These are phyloP conservation scores for Murraya koenigii DNA, from an alignment of 345 rosid genomes.

Conservation along the genomic window DNA sequence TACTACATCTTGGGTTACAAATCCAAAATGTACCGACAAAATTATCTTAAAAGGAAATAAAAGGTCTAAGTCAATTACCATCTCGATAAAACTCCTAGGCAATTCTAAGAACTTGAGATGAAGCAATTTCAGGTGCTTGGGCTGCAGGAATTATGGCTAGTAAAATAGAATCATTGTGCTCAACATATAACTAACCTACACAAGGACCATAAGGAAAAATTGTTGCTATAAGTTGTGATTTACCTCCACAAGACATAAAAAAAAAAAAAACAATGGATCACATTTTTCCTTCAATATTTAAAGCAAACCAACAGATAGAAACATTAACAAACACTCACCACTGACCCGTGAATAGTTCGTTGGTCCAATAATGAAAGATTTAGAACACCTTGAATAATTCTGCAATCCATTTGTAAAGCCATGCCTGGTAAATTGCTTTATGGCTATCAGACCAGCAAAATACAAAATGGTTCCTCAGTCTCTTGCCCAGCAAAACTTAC, in stretches of 20 bases:
- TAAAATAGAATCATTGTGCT: constrained; percentile 89
- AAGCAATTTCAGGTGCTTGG: constrained; percentile 84
- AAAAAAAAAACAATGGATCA: background rate
- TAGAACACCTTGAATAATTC: too few relatives aligned
- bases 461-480: too few relatives aligned
- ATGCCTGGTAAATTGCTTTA: too few relatives aligned
- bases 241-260: background rate
- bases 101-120: constrained; percentile 75
- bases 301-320: too few relatives aligned
- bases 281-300: background rate
- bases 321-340: too few relatives aligned
- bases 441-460: too few relatives aligned
- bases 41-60: background rate
- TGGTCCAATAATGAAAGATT: too few relatives aligned
- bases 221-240: constrained; percentile 9
- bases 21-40: background rate
- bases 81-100: constrained; percentile 90
- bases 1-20: background rate
- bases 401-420: too few relatives aligned
- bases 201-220: background rate
- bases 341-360: too few relatives aligned
- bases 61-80: constrained; percentile 42
- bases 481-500: too few relatives aligned
- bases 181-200: constrained; percentile 68
- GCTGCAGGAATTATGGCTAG: constrained; percentile 81